phyloP scores from a whole-genome alignment of 75 land plant species.

The Ceratopteris richardii region DNA sequence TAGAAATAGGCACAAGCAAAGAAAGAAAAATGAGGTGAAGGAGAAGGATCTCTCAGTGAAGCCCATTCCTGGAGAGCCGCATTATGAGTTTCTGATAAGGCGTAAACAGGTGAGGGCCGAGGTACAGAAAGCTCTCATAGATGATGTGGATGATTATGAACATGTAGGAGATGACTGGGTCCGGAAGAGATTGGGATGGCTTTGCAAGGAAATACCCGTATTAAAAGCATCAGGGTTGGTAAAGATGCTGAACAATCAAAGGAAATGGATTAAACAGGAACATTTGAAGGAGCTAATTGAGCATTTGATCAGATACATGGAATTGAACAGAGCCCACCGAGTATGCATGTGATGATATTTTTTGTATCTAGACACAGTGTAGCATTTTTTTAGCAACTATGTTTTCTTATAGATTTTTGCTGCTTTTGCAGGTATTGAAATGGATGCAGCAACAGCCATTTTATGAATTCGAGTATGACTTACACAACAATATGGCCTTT shows the following conservation, averaged over 20 bases:
- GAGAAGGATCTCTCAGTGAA: conserved; percentile 4
- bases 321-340: conserved; percentile 54
- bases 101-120: background rate
- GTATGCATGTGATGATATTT: conserved; percentile 22
- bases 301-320: conserved; percentile 55
- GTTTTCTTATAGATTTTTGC: conserved; percentile 6
- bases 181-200: conserved; percentile 71
- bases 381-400: background rate
- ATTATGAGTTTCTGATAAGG: background rate
- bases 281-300: conserved; percentile 58
- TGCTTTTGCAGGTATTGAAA: conserved; percentile 76
- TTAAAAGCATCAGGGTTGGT: conserved; percentile 44
- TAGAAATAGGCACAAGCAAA: background rate
- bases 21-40: background rate
- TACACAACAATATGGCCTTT: conserved; percentile 75
- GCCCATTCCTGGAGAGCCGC: background rate
- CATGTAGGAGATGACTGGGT: conserved; percentile 73
- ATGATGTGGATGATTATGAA: conserved; percentile 41
- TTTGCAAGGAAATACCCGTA: conserved; percentile 80
- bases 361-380: background rate
- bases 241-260: conserved; percentile 67
- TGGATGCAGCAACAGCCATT: conserved; percentile 88
- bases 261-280: conserved; percentile 69
- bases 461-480: conserved; percentile 67
- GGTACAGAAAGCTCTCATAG: background rate